These are phyloP conservation scores for Meredithiella fracta DNA, from an alignment of 2,329 filamentous ascomycete genomes.

Conservation along the genomic window DNA sequence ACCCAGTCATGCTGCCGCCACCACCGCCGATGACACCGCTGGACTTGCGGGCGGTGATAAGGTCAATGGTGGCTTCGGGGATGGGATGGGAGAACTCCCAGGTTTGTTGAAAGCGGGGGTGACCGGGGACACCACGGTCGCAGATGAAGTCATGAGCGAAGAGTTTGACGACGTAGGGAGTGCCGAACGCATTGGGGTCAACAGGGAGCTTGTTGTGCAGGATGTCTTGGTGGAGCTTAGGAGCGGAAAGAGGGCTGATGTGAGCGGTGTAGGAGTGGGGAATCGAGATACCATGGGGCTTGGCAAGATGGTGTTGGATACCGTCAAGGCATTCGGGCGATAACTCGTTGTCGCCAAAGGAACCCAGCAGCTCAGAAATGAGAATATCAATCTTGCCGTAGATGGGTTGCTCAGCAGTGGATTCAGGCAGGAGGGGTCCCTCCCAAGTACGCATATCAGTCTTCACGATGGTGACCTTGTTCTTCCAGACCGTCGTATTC, in stretches of 20 bases:
- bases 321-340: slow-evolving; percentile 94
- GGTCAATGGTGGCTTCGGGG: slow-evolving; percentile 37
- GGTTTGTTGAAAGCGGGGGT: slow-evolving; percentile 51
- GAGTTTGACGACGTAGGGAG: slow-evolving; percentile 86
- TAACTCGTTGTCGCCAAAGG: slow-evolving; percentile 92
- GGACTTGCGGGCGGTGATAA: slow-evolving; percentile 39
- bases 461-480: slow-evolving; percentile 72
- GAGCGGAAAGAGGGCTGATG: slow-evolving; percentile 77
- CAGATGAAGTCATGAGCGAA: slow-evolving; percentile 79
- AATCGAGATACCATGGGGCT: slow-evolving; percentile 76
- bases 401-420: slow-evolving; percentile 27
- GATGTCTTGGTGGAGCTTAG: slow-evolving; percentile 71
- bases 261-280: slow-evolving; percentile 87
- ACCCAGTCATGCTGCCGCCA: slow-evolving; percentile 55
- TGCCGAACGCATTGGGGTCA: slow-evolving; percentile 64
- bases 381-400: slow-evolving; percentile 72
- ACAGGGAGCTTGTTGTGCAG: slow-evolving; percentile 35
- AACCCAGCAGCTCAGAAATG: slow-evolving; percentile 83
- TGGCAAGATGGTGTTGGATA: slow-evolving; percentile 72
- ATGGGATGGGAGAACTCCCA: slow-evolving; percentile 72
- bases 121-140: slow-evolving; percentile 37
- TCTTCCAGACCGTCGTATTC: slow-evolving; percentile 67
- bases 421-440: slow-evolving; percentile 45
- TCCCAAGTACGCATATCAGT: slow-evolving; percentile 97
- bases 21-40: slow-evolving; percentile 51